These are phyloP conservation scores for Aspergillus sparsus DNA, from an alignment of 495 filamentous ascomycete species.

Conservation along the genomic window DNA sequence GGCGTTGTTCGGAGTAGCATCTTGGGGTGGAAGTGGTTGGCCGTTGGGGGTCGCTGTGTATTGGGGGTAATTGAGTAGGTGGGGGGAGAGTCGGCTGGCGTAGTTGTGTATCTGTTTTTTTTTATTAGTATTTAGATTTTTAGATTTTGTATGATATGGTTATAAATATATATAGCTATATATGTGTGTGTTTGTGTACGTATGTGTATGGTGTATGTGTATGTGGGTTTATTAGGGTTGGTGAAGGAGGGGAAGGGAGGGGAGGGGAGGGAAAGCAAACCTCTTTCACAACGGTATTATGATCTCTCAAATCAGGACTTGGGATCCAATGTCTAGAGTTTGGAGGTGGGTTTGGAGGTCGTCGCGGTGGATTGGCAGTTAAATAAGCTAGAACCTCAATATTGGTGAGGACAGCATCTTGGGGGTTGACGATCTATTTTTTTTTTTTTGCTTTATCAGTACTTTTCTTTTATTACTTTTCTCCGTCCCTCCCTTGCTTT, in stretches of 20 bases:
- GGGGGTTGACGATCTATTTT: conserved; percentile 61
- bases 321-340: conserved; percentile 45
- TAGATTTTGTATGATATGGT: neutral
- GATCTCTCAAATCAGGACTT: conserved; percentile 46
- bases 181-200: too few species aligned
- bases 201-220: too few species aligned
- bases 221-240: neutral
- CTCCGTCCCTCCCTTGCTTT: neutral
- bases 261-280: conserved; percentile 25
- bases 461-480: neutral
- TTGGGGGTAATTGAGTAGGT: conserved; percentile 40
- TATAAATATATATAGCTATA: too few species aligned
- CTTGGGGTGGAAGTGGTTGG: too few species aligned
- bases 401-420: conserved; percentile 64
- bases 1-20: conserved; percentile 27
- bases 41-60: conserved; percentile 15
- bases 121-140: neutral
- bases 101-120: conserved; percentile 47
- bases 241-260: neutral
- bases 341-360: conserved; percentile 42
- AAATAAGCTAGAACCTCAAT: conserved; percentile 64
- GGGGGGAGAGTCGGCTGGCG: conserved; percentile 41
- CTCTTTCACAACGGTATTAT: conserved; percentile 55
- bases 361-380: conserved; percentile 47
- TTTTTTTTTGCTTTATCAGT: neutral